These are phyloP conservation scores for Symbiotaphrina buchneri DNA, from an alignment of 495 filamentous ascomycete genomes.

Conservation along the genomic window DNA sequence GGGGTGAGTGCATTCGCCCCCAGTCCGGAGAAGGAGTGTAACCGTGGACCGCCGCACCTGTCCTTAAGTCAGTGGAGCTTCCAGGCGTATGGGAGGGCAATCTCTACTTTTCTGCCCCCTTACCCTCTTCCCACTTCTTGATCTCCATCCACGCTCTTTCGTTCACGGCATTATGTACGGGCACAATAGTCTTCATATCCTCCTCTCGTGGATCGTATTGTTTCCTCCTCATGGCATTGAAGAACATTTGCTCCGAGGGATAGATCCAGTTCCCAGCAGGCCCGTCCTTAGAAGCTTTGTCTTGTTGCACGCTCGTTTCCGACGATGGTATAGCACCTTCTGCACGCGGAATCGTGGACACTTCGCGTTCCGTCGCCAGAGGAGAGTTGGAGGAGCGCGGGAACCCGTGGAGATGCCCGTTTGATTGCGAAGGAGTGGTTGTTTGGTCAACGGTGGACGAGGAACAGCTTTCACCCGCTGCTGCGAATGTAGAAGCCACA, in stretches of 20 bases:
- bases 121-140: constrained; percentile 51
- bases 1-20: constrained; percentile 44
- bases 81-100: not conserved
- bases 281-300: constrained; percentile 32
- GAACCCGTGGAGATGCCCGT: constrained; percentile 1
- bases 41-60: constrained; percentile 61
- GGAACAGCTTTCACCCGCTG: constrained; percentile 16
- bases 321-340: constrained; percentile 12
- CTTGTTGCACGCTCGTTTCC: constrained; percentile 35
- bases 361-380: constrained; percentile 38
- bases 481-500: constrained; percentile 8
- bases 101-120: constrained; percentile 26
- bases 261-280: constrained; percentile 81
- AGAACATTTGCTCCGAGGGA: constrained; percentile 88
- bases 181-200: constrained; percentile 38
- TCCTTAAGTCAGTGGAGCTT: not conserved
- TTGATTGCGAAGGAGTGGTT: not conserved
- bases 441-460: constrained; percentile 1
- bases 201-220: constrained; percentile 16
- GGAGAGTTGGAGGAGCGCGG: constrained; percentile 4
- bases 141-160: constrained; percentile 21
- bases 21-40: constrained; percentile 63
- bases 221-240: constrained; percentile 67
- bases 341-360: constrained; percentile 59
- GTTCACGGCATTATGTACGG: constrained; percentile 88